phyloP scores from a whole-genome alignment of 371 early-diverging fungal genomes.

The Massospora cicadina region DNA sequence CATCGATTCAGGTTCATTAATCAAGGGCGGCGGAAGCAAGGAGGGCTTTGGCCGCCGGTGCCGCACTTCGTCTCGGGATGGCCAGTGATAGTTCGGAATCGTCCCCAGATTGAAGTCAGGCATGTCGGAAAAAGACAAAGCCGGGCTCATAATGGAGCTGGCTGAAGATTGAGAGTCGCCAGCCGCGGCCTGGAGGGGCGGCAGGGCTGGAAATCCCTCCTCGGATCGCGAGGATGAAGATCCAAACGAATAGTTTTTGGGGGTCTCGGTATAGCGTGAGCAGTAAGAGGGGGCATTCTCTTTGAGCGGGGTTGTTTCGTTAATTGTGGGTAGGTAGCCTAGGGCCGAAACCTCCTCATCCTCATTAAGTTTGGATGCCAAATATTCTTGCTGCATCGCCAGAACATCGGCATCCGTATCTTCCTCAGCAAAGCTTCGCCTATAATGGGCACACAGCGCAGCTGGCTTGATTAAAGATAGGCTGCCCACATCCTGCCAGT shows the following conservation, averaged over 20 bases:
- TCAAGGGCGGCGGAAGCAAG: not conserved
- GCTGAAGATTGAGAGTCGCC: not conserved
- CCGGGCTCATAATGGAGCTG: slow-evolving; percentile 4
- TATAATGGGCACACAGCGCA: not conserved
- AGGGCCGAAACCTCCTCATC: not conserved
- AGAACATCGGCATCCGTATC: not conserved
- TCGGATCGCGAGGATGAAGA: not conserved
- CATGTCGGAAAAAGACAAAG: slow-evolving; percentile 1
- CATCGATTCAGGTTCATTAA: not conserved
- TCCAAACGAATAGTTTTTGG: not conserved
- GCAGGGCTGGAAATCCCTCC: not conserved
- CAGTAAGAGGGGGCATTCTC: not conserved
- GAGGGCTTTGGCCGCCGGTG: not conserved
- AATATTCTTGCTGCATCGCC: slow-evolving; percentile 6
- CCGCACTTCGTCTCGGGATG: not conserved
- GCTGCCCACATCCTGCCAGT: slow-evolving; percentile 6
- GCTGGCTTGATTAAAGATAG: not conserved
- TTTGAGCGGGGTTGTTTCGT: not conserved
- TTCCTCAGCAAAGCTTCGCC: not conserved
- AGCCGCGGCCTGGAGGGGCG: not conserved
- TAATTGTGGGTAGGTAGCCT: not conserved
- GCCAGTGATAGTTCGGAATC: not conserved
- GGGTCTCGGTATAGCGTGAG: not conserved
- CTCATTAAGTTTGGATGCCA: not conserved
- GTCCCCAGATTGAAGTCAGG: not conserved